These are phyloP conservation scores for Fraxinus platypoda DNA, from an alignment of 305 asterid genomes.

Conservation along the genomic window DNA sequence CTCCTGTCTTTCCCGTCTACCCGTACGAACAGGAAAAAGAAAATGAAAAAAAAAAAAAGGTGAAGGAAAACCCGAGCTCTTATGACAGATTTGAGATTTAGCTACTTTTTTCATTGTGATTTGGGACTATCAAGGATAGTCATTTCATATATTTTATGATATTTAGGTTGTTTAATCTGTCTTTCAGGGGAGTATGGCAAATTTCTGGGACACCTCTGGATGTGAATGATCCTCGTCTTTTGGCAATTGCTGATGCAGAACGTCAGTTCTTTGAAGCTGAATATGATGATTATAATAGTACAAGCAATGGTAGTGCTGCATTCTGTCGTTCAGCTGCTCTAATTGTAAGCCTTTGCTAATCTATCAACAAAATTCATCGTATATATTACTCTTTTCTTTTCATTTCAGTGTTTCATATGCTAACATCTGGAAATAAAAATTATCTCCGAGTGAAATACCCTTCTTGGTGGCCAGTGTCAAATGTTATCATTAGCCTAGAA, in stretches of 20 bases:
- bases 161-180: constrained; percentile 10
- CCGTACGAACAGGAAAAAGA: neutral
- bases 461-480: neutral
- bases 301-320: constrained; percentile 83
- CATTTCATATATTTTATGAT: neutral
- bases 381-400: neutral
- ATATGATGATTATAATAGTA: constrained; percentile 73
- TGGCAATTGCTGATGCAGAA: constrained; percentile 94
- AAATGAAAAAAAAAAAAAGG: no score
- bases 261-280: constrained; percentile 88
- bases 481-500: neutral
- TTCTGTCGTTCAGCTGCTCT: constrained; percentile 97
- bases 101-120: neutral
- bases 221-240: constrained; percentile 78
- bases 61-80: neutral
- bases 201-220: constrained; percentile 76
- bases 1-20: neutral
- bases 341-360: constrained; percentile 54
- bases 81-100: neutral
- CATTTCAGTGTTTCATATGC: neutral
- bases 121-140: constrained; percentile 3
- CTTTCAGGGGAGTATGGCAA: constrained; percentile 82
- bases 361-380: constrained; percentile 11
- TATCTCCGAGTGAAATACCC: neutral
- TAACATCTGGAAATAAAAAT: neutral